Conservation (phyloP, 1,284 basidiomycete genomes). For the Takashimella tepidaria region DNA sequence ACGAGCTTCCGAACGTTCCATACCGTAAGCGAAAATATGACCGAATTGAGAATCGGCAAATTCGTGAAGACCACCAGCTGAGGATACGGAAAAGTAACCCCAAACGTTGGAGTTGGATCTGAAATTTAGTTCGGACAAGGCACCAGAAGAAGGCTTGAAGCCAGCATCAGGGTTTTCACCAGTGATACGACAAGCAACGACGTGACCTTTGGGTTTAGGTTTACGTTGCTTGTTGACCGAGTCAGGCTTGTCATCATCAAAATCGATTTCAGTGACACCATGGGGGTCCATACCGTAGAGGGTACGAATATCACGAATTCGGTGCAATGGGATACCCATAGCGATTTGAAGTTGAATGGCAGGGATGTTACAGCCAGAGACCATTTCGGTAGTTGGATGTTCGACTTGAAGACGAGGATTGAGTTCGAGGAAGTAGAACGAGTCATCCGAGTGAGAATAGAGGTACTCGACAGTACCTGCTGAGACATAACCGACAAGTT, state of each 20-base stretch:
- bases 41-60: conserved; percentile 98
- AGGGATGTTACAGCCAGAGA: conserved; percentile 95
- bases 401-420: conserved; percentile 99
- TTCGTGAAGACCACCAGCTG: conserved; percentile 94
- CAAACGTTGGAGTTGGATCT: conserved; percentile 98
- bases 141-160: conserved; percentile 99
- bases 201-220: conserved; percentile 95
- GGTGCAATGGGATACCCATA: conserved; percentile 96
- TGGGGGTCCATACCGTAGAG: conserved; percentile 91
- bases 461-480: conserved; percentile 99
- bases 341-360: conserved; percentile 96
- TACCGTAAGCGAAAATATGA: conserved; percentile 98
- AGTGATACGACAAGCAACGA: conserved; percentile 98
- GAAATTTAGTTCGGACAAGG: conserved; percentile 98
- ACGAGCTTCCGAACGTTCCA: conserved; percentile 88
- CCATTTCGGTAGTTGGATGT: conserved; percentile 99
- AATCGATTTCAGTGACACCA: conserved; percentile 87
- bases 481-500: conserved; percentile 97
- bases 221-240: conserved; percentile 85
- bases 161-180: conserved; percentile 99
- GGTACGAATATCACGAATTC: conserved; percentile 92
- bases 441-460: conserved; percentile 88
- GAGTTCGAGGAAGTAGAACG: conserved; percentile 96
- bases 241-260: conserved; percentile 86
- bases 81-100: conserved; percentile 98